These are phyloP conservation scores for Zostera marina DNA, from an alignment of 116 monocot genomes.

Conservation along the genomic window DNA sequence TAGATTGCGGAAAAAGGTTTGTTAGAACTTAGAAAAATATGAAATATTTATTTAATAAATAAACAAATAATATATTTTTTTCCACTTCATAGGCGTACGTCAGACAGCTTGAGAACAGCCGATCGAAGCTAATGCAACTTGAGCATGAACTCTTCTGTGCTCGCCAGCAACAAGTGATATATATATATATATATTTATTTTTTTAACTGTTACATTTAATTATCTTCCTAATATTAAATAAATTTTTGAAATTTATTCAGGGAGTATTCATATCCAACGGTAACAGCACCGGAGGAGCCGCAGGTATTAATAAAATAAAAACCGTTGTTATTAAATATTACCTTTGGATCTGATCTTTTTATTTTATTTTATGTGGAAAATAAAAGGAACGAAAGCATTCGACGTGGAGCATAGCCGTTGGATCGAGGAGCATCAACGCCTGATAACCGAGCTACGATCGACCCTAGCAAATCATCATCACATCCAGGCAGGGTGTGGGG, in stretches of 20 bases:
- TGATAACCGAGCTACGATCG: constrained; percentile 40
- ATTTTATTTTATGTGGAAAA: not conserved
- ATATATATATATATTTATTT: not conserved
- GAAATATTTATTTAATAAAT: not conserved
- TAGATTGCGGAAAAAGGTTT: constrained; percentile 64
- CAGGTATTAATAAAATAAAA: constrained; percentile 24
- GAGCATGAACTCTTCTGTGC: constrained; percentile 14
- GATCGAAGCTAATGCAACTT: constrained; percentile 13
- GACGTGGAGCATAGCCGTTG: constrained; percentile 73
- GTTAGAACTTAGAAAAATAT: not conserved
- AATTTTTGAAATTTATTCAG: constrained; percentile 16
- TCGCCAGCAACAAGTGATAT: constrained; percentile 10
- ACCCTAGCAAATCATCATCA: constrained; percentile 38
- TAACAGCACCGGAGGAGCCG: constrained; percentile 32
- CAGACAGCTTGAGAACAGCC: constrained; percentile 13
- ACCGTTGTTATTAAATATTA: not conserved
- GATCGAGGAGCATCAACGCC: constrained; percentile 62
- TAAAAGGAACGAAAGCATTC: constrained; percentile 40
- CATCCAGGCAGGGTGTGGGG: not conserved
- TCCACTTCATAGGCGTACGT: constrained; percentile 9
- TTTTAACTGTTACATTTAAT: not conserved
- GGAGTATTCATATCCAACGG: constrained; percentile 59
- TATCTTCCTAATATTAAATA: not conserved
- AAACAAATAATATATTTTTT: not conserved
- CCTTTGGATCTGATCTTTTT: not conserved